Conservation (phyloP, 2,329 filamentous ascomycete species). For the Epichloe hybrida region DNA sequence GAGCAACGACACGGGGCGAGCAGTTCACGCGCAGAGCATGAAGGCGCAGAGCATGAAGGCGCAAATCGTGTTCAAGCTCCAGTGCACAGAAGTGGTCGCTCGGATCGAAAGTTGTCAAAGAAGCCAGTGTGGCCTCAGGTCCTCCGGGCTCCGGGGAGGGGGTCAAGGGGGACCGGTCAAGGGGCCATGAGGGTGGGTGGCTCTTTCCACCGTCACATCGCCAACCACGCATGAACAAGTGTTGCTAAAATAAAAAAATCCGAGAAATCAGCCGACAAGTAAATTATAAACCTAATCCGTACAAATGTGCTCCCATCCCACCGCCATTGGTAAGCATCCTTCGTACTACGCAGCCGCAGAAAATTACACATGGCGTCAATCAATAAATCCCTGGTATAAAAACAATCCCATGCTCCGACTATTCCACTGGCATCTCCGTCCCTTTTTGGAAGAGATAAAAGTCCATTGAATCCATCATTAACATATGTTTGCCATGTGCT, state of each 20-base stretch:
- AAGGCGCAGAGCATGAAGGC: too few species aligned
- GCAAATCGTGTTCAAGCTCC: too few species aligned
- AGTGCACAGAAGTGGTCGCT: too few species aligned
- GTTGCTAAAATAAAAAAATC: background rate
- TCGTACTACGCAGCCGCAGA: background rate
- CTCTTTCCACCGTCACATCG: too few species aligned
- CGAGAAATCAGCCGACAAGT: background rate
- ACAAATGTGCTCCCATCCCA: background rate
- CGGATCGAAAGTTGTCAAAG: too few species aligned
- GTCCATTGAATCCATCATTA: background rate
- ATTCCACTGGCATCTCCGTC: background rate
- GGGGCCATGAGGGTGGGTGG: too few species aligned
- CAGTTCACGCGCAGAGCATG: too few species aligned
- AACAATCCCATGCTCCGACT: constrained; percentile 3
- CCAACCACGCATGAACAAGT: background rate
- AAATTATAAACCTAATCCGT: background rate
- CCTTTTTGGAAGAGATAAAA: background rate
- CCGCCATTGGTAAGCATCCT: background rate
- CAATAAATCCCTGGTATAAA: constrained; percentile 3
- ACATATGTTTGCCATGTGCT: too few species aligned
- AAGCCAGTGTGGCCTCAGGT: too few species aligned
- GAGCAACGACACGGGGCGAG: too few species aligned
- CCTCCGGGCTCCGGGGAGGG: too few species aligned
- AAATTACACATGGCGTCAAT: background rate
- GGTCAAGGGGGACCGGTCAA: too few species aligned